A percentile compares a stretch with the other conserved stretches of the same genome.
phyloP scores from a whole-genome alignment of 495 filamentous ascomycete species.

The Chaetomium tenue region DNA sequence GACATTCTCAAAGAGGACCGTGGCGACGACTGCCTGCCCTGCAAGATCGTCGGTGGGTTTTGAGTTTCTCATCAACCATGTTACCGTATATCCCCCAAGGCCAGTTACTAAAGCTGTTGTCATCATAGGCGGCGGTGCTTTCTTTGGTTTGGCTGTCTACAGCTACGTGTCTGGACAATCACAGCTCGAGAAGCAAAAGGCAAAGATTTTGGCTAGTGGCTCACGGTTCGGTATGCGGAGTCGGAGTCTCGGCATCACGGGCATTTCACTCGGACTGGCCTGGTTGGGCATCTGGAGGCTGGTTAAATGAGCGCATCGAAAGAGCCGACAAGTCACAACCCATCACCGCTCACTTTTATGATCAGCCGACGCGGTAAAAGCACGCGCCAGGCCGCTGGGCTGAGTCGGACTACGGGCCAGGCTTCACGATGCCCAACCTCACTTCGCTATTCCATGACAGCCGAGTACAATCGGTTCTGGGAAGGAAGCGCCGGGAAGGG shows the following conservation, averaged over 20 bases:
- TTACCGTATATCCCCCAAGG: not conserved
- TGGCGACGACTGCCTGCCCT: slow-evolving; percentile 67
- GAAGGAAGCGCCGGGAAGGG: not conserved
- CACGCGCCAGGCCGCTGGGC: not conserved
- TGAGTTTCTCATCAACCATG: not conserved
- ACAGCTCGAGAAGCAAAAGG: slow-evolving; percentile 68
- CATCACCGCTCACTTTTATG: not conserved
- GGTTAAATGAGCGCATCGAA: slow-evolving; percentile 27
- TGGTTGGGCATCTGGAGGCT: slow-evolving; percentile 61
- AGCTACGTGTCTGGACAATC: slow-evolving; percentile 76
- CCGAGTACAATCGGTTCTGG: not conserved
- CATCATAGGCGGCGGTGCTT: slow-evolving; percentile 66
- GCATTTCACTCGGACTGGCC: slow-evolving; percentile 66
- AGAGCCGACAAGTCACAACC: not conserved
- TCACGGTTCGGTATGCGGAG: slow-evolving; percentile 75
- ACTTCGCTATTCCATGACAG: not conserved
- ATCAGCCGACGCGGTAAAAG: not conserved
- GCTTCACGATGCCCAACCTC: no score
- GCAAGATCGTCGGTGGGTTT: slow-evolving; percentile 62
- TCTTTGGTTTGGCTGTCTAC: slow-evolving; percentile 86
- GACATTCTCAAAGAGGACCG: slow-evolving; percentile 59
- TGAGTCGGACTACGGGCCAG: no score
- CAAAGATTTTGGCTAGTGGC: slow-evolving; percentile 65
- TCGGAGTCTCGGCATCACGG: slow-evolving; percentile 65
- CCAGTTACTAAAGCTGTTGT: not conserved